Evolutionary conservation across 495 filamentous ascomycete genomes (phyloP).

Genomic region (Penicillium longicatenatum): DNA sequence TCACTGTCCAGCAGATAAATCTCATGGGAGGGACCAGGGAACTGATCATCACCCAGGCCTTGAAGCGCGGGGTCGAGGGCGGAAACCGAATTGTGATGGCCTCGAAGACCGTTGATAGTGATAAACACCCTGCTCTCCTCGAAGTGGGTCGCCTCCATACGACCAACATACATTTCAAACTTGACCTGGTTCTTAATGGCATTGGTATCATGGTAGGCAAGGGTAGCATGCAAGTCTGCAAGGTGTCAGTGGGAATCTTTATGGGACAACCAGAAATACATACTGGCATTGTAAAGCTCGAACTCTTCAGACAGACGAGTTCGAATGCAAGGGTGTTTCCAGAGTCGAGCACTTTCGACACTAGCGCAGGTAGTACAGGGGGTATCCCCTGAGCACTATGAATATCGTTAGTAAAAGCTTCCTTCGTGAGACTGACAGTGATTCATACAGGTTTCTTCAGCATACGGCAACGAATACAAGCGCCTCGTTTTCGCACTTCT

Average conservation of each 20-base stretch:
- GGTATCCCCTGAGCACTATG: constrained; percentile 70
- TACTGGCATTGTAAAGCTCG: constrained; percentile 68
- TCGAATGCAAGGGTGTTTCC: constrained; percentile 78
- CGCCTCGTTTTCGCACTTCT: constrained; percentile 75
- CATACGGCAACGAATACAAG: constrained; percentile 85
- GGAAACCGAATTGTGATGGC: constrained; percentile 44
- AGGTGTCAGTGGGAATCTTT: constrained; percentile 16
- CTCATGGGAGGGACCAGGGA: constrained; percentile 44
- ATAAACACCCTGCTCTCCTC: constrained; percentile 56
- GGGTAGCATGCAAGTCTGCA: constrained; percentile 63
- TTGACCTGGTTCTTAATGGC: constrained; percentile 57
- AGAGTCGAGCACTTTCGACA: constrained; percentile 75
- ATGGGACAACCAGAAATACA: constrained; percentile 11
- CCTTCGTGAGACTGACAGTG: neutral
- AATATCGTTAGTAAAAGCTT: constrained; percentile 14
- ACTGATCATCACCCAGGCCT: constrained; percentile 47
- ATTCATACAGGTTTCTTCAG: constrained; percentile 70
- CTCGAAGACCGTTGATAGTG: constrained; percentile 53
- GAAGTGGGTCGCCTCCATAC: constrained; percentile 71
- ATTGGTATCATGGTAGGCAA: constrained; percentile 66
- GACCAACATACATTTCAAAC: constrained; percentile 57
- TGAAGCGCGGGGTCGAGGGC: constrained; percentile 57
- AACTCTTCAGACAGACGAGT: constrained; percentile 74
- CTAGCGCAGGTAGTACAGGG: constrained; percentile 80
- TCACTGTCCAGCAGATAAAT: constrained; percentile 66